Base-by-base conservation (phyloP, 75 land plant genomes). In the Sequoia sempervirens region DNA sequence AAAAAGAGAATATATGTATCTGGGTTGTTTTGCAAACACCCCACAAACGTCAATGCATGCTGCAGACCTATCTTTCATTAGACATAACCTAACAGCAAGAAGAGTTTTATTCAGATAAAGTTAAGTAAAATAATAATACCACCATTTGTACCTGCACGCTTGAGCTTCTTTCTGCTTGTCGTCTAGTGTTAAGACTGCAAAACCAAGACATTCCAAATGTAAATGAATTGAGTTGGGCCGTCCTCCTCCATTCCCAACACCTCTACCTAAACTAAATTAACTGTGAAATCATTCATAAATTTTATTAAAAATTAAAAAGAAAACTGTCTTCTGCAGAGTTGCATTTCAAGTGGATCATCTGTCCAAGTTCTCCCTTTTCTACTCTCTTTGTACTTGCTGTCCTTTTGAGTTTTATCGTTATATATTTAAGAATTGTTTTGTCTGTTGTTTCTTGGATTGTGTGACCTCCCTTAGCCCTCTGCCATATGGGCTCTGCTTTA, bases 141-240 rank as follows among this genome's bases (percentile, higher is more conserved):
- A 61, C n/a, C 66, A 61, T 61, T 23, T 8, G 13, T 45, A 78
- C 50, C 80, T 78, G 80, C 80, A 41, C 45, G 28, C 23, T 78
- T 45, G 13, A 20, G 46, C 14, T 78, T 23, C 28, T 45, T 40
- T 45, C 30, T 28, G 12, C 45, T 78, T 78, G 80, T 78, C 80
- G 80, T 78, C 10, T 78, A 23, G 50, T n/a, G 30, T 78, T 45
- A 6, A n/a, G 2, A 78, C 41, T 43, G 80, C 47, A 43, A 45
- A 43, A 78, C n/a, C 80, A 78, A 78, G 41, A 78, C 80, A 78
- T 78, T 78, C 80, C 50, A 38, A 43, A 78, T 78, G 80, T 28
- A 0, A 26, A 41, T 78, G 46, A 12, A 78, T 45, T 45, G 10
- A 38, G 78, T 38, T 38, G 45, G 43, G 78, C 43, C 23, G 78